phyloP scores from a whole-genome alignment of 441 rosid species.

The Flueggea neowawraea region DNA sequence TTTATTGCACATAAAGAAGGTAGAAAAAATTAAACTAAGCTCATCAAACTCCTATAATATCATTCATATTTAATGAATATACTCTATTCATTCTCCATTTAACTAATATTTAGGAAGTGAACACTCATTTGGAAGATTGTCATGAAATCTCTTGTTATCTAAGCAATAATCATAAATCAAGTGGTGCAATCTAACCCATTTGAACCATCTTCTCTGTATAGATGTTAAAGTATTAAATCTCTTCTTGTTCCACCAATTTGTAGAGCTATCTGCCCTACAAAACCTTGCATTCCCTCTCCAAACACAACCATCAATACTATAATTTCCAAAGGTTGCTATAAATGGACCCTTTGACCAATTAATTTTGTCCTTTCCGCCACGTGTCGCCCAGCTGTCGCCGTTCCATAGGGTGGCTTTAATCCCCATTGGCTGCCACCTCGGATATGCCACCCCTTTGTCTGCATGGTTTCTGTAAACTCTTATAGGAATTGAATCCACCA shows the following conservation, averaged over 20 bases:
- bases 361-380: slow-evolving; percentile 70
- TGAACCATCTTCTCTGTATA: slow-evolving; percentile 67
- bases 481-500: slow-evolving; percentile 74
- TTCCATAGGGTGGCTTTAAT: slow-evolving; percentile 68
- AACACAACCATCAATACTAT: slow-evolving; percentile 64
- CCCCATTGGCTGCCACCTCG: slow-evolving; percentile 73
- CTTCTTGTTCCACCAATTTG: slow-evolving; percentile 72
- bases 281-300: slow-evolving; percentile 58
- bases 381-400: slow-evolving; percentile 87
- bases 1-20: too few relatives aligned
- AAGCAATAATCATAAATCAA: slow-evolving; percentile 79
- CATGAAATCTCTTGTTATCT: slow-evolving; percentile 60
- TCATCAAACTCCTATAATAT: too few relatives aligned
- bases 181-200: slow-evolving; percentile 77
- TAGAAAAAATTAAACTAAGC: too few relatives aligned
- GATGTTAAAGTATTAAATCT: slow-evolving; percentile 41
- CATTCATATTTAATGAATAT: too few relatives aligned
- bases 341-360: slow-evolving; percentile 82
- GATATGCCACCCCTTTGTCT: slow-evolving; percentile 70
- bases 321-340: slow-evolving; percentile 58
- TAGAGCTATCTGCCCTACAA: slow-evolving; percentile 48
- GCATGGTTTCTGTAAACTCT: slow-evolving; percentile 74
- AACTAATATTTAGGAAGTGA: slow-evolving; percentile 48
- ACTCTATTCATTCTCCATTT: too few relatives aligned
- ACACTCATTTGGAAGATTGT: slow-evolving; percentile 46